phyloP scores from a whole-genome alignment of 345 rosid species.

The Arabis alpina region DNA sequence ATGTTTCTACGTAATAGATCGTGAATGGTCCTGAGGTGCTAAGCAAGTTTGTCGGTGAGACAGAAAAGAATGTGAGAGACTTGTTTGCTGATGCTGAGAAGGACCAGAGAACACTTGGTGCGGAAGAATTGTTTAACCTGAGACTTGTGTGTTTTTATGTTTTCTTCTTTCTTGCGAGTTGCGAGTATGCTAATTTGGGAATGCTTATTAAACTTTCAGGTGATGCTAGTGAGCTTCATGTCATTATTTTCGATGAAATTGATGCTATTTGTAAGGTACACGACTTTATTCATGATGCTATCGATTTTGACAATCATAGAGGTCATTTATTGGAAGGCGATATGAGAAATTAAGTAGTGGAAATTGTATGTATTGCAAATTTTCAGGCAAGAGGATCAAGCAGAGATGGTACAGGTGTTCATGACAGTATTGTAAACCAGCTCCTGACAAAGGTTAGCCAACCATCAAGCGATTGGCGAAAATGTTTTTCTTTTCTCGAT shows the following conservation, averaged over 20 bases:
- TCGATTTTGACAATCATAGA: too few relatives aligned
- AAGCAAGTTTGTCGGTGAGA: constrained; percentile 94
- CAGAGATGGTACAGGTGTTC: constrained; percentile 91
- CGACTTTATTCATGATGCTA: background rate
- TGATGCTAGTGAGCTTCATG: constrained; percentile 88
- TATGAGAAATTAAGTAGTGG: too few relatives aligned
- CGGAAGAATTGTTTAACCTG: constrained; percentile 28
- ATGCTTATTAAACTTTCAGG: constrained; percentile 51
- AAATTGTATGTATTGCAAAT: constrained; percentile 3
- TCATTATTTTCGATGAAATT: constrained; percentile 92
- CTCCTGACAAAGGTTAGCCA: constrained; percentile 83
- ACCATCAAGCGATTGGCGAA: constrained; percentile 5
- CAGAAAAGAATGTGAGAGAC: constrained; percentile 90
- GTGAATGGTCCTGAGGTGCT: constrained; percentile 96
- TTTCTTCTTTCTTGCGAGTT: constrained; percentile 9
- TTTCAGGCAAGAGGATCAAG: constrained; percentile 89
- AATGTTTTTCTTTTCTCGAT: background rate
- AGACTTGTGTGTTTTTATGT: constrained; percentile 27
- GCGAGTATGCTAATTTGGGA: constrained; percentile 12
- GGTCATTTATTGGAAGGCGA: too few relatives aligned
- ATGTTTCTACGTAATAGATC: constrained; percentile 51
- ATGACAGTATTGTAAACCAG: constrained; percentile 91
- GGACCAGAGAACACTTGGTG: constrained; percentile 77
- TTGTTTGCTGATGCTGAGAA: constrained; percentile 92
- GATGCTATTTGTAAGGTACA: constrained; percentile 97